A percentile compares a stretch with the other conserved stretches of the same genome.
phyloP scores from a whole-genome alignment of 169 alveolate species.

The Cryptosporidium canis region DNA sequence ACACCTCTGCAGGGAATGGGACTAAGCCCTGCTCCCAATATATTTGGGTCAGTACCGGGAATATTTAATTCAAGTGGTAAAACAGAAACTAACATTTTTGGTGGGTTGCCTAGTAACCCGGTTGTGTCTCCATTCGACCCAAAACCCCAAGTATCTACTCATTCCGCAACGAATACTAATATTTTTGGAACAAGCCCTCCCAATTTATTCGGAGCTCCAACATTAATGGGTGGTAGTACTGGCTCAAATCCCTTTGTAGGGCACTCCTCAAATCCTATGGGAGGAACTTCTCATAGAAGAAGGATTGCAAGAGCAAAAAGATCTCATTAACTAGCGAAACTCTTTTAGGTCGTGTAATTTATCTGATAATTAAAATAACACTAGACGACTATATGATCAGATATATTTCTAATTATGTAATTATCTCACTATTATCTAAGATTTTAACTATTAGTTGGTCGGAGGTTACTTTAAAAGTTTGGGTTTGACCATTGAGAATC shows the following conservation, averaged over 20 bases:
- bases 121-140: slow-evolving; percentile 9
- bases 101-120: background rate
- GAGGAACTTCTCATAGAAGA: slow-evolving; percentile 57
- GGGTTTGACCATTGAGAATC: slow-evolving; percentile 72
- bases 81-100: slow-evolving; percentile 24
- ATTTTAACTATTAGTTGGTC: background rate
- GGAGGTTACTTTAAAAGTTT: slow-evolving; percentile 7
- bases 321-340: slow-evolving; percentile 25
- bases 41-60: background rate
- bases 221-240: background rate
- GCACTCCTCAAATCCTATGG: slow-evolving; percentile 31
- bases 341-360: background rate
- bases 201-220: slow-evolving; percentile 5
- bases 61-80: slow-evolving; percentile 6
- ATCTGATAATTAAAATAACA: background rate
- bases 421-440: slow-evolving; percentile 12
- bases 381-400: slow-evolving; percentile 5
- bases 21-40: background rate
- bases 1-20: background rate
- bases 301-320: slow-evolving; percentile 71
- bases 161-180: background rate
- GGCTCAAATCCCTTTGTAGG: slow-evolving; percentile 55
- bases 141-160: background rate
- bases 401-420: slow-evolving; percentile 21
- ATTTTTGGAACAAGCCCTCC: slow-evolving; percentile 51